Conservation (phyloP, 2,329 filamentous ascomycete species). For the Colletotrichum liaoningense region DNA sequence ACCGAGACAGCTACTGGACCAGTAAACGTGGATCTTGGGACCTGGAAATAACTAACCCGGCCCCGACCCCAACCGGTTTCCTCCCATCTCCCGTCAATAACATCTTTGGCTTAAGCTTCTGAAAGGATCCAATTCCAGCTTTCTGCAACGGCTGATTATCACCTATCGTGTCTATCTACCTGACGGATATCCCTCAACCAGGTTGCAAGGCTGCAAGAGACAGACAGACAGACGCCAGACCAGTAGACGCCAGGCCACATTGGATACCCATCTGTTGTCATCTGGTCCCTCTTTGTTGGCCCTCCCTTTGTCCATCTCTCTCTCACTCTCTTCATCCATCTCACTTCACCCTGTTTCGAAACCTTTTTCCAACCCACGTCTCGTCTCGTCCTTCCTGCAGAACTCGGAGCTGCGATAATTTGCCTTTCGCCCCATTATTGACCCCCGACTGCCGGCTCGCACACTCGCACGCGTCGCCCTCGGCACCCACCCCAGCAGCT, state of each 20-base stretch:
- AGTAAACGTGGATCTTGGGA: background rate
- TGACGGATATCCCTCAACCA: background rate
- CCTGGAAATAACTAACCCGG: conserved; percentile 23
- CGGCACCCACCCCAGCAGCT: conserved; percentile 21
- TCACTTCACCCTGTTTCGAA: background rate
- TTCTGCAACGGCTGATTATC: background rate
- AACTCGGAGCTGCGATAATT: background rate
- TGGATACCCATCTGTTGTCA: background rate
- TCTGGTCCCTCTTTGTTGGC: background rate
- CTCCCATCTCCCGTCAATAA: conserved; percentile 8
- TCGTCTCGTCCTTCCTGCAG: background rate
- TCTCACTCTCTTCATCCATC: no score
- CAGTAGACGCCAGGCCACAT: background rate
- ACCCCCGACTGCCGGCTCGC: background rate
- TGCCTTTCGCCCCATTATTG: background rate
- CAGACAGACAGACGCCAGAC: background rate
- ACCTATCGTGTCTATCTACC: no score
- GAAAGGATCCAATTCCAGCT: background rate
- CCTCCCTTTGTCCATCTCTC: no score
- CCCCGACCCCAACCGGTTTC: background rate
- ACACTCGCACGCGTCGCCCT: conserved; percentile 19
- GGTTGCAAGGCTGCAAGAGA: background rate
- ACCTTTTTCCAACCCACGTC: background rate
- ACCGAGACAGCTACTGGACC: background rate
- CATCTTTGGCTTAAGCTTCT: conserved; percentile 1